Evolutionary conservation across 441 rosid species (phyloP).

Genomic region (Aquilaria agallochum): DNA sequence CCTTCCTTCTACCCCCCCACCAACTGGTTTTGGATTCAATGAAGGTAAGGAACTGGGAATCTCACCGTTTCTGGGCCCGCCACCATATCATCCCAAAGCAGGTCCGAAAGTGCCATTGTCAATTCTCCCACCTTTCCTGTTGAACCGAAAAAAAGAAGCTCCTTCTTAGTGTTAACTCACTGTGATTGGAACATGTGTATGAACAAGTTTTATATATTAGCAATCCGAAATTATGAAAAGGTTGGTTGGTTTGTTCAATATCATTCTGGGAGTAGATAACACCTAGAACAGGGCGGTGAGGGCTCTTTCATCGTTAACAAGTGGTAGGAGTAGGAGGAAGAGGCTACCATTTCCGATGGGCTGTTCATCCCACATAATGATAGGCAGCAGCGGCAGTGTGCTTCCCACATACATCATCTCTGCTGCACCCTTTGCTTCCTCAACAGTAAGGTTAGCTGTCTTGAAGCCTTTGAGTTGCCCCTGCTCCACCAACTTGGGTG

Average conservation of each 20-base stretch:
- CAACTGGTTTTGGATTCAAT: not conserved
- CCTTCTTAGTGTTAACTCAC: not conserved
- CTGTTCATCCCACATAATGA: conserved; percentile 56
- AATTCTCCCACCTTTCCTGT: conserved; percentile 65
- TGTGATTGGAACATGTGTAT: too few species aligned
- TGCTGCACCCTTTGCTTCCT: conserved; percentile 45
- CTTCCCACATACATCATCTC: conserved; percentile 76
- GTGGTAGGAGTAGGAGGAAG: not conserved
- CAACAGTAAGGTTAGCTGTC: conserved; percentile 31
- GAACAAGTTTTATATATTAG: too few species aligned
- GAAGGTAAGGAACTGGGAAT: conserved; percentile 33
- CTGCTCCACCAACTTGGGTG: conserved; percentile 48
- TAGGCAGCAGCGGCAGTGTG: conserved; percentile 61
- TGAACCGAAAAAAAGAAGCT: not conserved
- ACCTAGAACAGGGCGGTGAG: too few species aligned
- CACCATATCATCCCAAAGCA: conserved; percentile 71
- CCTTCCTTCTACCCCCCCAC: conserved; percentile 1
- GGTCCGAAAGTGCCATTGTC: conserved; percentile 64
- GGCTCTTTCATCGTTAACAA: not conserved
- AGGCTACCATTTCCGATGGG: conserved; percentile 60
- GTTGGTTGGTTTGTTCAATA: not conserved
- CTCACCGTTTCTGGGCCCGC: conserved; percentile 46
- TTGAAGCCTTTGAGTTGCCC: conserved; percentile 41
- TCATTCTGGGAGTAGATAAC: not conserved
- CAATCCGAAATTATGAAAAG: not conserved